Evolutionary conservation across 140 eudicot species (phyloP).

Genomic region (Bidens hawaiensis): DNA sequence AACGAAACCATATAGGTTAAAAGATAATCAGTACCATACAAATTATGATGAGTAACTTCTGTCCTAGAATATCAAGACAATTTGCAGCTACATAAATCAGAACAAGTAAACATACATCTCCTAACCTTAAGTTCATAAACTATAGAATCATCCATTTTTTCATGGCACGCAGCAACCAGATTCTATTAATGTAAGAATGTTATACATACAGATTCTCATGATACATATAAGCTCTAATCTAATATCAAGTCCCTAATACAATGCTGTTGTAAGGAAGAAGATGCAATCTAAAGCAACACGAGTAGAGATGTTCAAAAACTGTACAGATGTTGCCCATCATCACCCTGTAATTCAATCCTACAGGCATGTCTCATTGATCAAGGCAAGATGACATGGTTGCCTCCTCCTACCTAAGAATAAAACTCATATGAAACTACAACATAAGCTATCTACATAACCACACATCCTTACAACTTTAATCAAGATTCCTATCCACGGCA

Average conservation of each 20-base stretch:
- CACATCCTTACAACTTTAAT: not conserved
- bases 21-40: not conserved
- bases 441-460: not conserved
- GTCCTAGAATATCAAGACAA: conserved; percentile 8
- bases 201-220: not conserved
- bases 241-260: not conserved
- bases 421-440: not conserved
- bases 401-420: not conserved
- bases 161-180: not conserved
- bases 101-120: not conserved
- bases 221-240: conserved; percentile 19
- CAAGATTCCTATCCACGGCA: not conserved
- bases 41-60: conserved; percentile 5
- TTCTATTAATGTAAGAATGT: not conserved
- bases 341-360: conserved; percentile 15
- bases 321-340: not conserved
- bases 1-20: not conserved
- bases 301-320: not conserved
- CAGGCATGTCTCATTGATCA: conserved; percentile 12
- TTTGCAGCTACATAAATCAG: conserved; percentile 10
- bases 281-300: conserved; percentile 9
- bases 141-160: not conserved
- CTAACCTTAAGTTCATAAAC: not conserved
- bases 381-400: conserved; percentile 6
- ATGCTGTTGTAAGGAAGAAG: not conserved